Conservation (phyloP, 2,329 filamentous ascomycete genomes). For the Trichophyton schoenleinii region DNA sequence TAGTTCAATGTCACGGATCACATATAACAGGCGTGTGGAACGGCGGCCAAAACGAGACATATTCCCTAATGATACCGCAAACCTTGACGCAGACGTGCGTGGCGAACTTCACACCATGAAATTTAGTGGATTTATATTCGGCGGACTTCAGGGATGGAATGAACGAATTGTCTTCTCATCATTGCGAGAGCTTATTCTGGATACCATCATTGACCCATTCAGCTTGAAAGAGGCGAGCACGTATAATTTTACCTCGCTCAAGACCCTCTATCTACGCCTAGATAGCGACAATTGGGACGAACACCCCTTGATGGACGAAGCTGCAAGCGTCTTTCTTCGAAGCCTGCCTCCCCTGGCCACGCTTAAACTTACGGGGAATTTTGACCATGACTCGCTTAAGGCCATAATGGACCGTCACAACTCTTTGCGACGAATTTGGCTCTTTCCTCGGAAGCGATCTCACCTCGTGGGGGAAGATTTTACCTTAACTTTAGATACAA, state of each 20-base stretch:
- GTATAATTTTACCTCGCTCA: constrained; percentile 1
- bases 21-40: neutral
- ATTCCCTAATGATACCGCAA: neutral
- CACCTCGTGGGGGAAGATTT: neutral
- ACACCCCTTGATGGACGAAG: neutral
- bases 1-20: neutral
- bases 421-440: neutral
- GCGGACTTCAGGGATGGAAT: neutral
- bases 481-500: neutral
- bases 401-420: neutral
- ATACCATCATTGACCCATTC: neutral
- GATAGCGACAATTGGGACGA: neutral
- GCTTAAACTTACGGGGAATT: neutral
- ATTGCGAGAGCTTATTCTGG: neutral
- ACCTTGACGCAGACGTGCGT: neutral
- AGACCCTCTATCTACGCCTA: neutral
- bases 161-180: neutral
- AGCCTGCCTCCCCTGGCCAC: neutral
- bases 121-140: neutral
- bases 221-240: neutral
- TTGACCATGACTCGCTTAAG: neutral
- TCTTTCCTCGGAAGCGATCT: neutral
- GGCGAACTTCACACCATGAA: neutral
- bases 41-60: neutral
- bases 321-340: neutral